A percentile compares a stretch with the other conserved stretches of the same genome.
Evolutionary conservation across 345 rosid genomes (phyloP).

Genomic region (Citrus sinensis): DNA sequence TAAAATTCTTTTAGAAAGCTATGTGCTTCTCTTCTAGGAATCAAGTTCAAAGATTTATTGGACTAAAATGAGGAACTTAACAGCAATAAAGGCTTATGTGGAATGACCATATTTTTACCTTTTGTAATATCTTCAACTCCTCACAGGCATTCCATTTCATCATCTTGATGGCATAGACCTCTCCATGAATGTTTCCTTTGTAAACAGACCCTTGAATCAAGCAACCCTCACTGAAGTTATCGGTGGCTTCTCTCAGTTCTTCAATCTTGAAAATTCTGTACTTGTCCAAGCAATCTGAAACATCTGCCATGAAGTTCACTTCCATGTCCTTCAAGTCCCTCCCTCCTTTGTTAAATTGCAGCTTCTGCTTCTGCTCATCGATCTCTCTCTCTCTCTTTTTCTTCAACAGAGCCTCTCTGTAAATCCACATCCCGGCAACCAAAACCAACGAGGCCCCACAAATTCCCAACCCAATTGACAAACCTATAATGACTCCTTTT

Average conservation of each 20-base stretch:
- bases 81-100: neutral
- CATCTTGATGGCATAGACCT: slow-evolving; percentile 61
- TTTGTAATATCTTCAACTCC: slow-evolving; percentile 73
- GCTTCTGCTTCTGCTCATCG: slow-evolving; percentile 28
- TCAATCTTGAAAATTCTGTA: slow-evolving; percentile 61
- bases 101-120: slow-evolving; percentile 35
- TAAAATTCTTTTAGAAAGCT: neutral
- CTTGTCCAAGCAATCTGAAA: slow-evolving; percentile 69
- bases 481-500: slow-evolving; percentile 42
- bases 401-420: slow-evolving; percentile 26
- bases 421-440: slow-evolving; percentile 18
- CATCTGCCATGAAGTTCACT: slow-evolving; percentile 58
- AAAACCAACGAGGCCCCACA: slow-evolving; percentile 32
- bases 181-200: slow-evolving; percentile 51
- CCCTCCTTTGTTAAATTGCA: slow-evolving; percentile 12
- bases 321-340: slow-evolving; percentile 30
- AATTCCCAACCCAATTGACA: slow-evolving; percentile 52
- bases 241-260: slow-evolving; percentile 56
- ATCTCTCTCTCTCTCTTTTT: slow-evolving; percentile 19
- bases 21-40: neutral
- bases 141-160: slow-evolving; percentile 72
- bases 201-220: slow-evolving; percentile 71
- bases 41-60: neutral
- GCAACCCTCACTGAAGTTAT: slow-evolving; percentile 38
- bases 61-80: neutral